Conservation (phyloP, 495 filamentous ascomycete species). For the Aspergillus baeticus region DNA sequence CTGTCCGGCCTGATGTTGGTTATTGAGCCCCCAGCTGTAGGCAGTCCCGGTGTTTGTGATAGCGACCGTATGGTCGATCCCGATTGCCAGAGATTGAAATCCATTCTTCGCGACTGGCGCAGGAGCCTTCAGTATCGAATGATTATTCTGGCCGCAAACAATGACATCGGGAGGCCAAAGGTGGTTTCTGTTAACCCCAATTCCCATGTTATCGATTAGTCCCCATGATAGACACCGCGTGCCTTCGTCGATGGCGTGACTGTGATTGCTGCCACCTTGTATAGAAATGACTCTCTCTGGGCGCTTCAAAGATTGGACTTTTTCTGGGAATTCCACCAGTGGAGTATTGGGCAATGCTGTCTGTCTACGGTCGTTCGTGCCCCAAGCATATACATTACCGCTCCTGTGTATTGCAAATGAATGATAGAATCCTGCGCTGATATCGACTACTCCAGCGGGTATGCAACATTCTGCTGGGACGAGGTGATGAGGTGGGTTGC, state of each 20-base stretch:
- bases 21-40: slow-evolving; percentile 17
- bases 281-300: neutral
- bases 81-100: neutral
- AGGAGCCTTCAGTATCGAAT: slow-evolving; percentile 10
- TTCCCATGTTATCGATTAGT: slow-evolving; percentile 17
- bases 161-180: neutral
- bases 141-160: neutral
- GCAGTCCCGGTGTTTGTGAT: slow-evolving; percentile 9
- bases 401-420: slow-evolving; percentile 13
- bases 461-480: slow-evolving; percentile 8
- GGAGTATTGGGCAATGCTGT: slow-evolving; percentile 9
- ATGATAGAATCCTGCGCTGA: slow-evolving; percentile 13
- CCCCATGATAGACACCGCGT: slow-evolving; percentile 14
- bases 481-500: slow-evolving; percentile 8
- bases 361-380: slow-evolving; percentile 17
- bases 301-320: neutral
- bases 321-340: slow-evolving; percentile 4
- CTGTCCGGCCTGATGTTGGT: slow-evolving; percentile 9
- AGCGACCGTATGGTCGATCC: slow-evolving; percentile 14
- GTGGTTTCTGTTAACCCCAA: neutral
- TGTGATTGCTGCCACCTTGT: slow-evolving; percentile 16
- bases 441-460: slow-evolving; percentile 5
- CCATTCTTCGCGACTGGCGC: neutral
- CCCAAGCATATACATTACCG: slow-evolving; percentile 13
- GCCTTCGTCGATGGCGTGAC: slow-evolving; percentile 2